Evolutionary conservation across 345 rosid species (phyloP).

Genomic region (Eutrema yunnanense): DNA sequence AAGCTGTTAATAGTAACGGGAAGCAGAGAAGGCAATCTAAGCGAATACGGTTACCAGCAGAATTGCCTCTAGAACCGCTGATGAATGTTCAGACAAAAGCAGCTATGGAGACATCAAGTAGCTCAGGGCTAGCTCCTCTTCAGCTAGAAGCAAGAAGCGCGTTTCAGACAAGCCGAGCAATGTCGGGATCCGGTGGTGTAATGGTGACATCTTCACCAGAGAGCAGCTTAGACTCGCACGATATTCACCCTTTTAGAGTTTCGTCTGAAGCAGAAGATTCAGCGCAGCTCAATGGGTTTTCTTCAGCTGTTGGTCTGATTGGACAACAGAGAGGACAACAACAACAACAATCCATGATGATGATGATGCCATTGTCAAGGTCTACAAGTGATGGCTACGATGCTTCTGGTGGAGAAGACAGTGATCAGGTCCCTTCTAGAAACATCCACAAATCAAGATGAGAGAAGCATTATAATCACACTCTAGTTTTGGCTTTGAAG

Average conservation of each 20-base stretch:
- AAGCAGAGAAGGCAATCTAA: constrained; percentile 54
- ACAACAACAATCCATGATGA: constrained; percentile 33
- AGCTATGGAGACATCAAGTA: constrained; percentile 56
- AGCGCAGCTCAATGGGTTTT: constrained; percentile 47
- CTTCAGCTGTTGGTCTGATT: constrained; percentile 36
- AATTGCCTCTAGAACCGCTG: constrained; percentile 55
- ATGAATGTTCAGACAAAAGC: constrained; percentile 41
- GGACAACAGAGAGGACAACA: constrained; percentile 29
- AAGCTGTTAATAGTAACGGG: constrained; percentile 30
- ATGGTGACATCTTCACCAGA: constrained; percentile 85
- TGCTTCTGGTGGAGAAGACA: constrained; percentile 98
- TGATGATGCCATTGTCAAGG: constrained; percentile 74
- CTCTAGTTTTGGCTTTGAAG: constrained; percentile 6
- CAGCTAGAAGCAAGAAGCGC: constrained; percentile 93
- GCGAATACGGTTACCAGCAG: constrained; percentile 71
- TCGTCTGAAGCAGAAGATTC: constrained; percentile 80
- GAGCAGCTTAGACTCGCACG: constrained; percentile 94
- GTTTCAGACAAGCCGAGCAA: constrained; percentile 83
- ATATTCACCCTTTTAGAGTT: constrained; percentile 80
- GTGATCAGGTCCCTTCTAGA: constrained; percentile 85
- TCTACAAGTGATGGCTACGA: constrained; percentile 94
- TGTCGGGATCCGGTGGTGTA: constrained; percentile 66
- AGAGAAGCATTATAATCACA: background rate
- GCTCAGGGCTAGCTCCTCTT: constrained; percentile 79
- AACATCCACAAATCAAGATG: constrained; percentile 50